Evolutionary conservation across 2,329 filamentous ascomycete genomes (phyloP), one percentile per base, ranked within the genome.

Genomic region (Ophiostoma sp.): DNA sequence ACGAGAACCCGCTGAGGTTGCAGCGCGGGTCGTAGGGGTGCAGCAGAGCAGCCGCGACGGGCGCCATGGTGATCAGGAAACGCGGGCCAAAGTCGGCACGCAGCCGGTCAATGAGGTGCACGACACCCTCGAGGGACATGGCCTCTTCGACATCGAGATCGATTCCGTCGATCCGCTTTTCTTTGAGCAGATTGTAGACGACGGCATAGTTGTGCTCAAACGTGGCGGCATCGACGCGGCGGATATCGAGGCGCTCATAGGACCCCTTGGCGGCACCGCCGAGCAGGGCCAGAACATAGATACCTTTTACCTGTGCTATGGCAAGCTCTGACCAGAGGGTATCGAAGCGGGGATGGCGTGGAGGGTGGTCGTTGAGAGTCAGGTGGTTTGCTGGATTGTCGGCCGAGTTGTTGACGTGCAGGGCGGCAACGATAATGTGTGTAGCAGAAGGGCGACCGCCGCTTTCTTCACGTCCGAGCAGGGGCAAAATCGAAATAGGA

Each of bases 241-340:
- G 75, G 65, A 85, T 82, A 75, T 88, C 86, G 3, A 85, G 81
- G 11, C 88, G 83, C 67, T 83, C 80, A 77, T 86, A 94, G 27
- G 85, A 87, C 13, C 92, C 92, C 75, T 86, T 86, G 0, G 91
- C 91, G 2, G 91, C 91, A 17, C 92, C 92, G 41, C 92, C 92
- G 0, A 95, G 82, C 90, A 95, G 93, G 67, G 88, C 90, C 73
- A 94, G 81, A n/a, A 94, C 86, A 75, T 89, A 89, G 75, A 94
- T 83, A 31, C 90, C 91, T 52, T 82, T 83, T 1, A 85, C 86
- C 78, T 93, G 89, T n/a, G 93, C 80, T 74, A 86, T 82, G 36
- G 84, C 84, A 20, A 91, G 84, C 77, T 94, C 91, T 8, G 84
- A 84, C 90, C 91, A 94, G 64, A 94, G 81, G 10, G 85, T 84